Percentiles rank a stretch among this genome's conserved stretches.
These are phyloP conservation scores for Chrysanthemum makinoi DNA, from an alignment of 129 eudicot genomes.

Conservation along the genomic window DNA sequence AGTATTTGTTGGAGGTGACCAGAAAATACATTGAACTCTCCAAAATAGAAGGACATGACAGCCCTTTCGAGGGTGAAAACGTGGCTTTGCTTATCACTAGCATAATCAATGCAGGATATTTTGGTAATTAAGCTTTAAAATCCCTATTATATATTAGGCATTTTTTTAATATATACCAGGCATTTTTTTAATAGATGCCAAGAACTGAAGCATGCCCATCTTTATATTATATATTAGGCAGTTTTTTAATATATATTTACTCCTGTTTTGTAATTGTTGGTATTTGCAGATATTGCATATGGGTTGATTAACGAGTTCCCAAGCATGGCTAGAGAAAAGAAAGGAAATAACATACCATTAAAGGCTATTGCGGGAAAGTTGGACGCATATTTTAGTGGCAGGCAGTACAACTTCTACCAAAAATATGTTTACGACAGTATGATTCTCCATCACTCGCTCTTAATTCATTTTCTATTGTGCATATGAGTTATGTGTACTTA, in stretches of 20 bases:
- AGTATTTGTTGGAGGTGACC: constrained; percentile 12
- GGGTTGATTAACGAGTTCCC: constrained; percentile 25
- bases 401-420: constrained; percentile 21
- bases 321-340: constrained; percentile 12
- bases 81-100: constrained; percentile 16
- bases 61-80: constrained; percentile 7
- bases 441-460: background rate
- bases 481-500: too few species aligned
- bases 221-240: too few species aligned
- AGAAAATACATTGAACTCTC: background rate
- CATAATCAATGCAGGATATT: too few species aligned
- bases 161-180: too few species aligned
- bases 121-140: too few species aligned
- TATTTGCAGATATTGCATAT: constrained; percentile 26
- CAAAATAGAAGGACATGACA: background rate
- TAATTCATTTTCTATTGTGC: background rate
- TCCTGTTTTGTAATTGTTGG: background rate
- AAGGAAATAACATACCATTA: background rate
- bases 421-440: constrained; percentile 24
- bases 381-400: constrained; percentile 27
- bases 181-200: too few species aligned
- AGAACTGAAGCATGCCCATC: too few species aligned
- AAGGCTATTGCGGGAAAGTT: constrained; percentile 5
- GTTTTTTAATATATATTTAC: background rate
- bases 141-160: too few species aligned